phyloP scores from a whole-genome alignment of 2,329 filamentous ascomycete species.

The Periconia sp. region DNA sequence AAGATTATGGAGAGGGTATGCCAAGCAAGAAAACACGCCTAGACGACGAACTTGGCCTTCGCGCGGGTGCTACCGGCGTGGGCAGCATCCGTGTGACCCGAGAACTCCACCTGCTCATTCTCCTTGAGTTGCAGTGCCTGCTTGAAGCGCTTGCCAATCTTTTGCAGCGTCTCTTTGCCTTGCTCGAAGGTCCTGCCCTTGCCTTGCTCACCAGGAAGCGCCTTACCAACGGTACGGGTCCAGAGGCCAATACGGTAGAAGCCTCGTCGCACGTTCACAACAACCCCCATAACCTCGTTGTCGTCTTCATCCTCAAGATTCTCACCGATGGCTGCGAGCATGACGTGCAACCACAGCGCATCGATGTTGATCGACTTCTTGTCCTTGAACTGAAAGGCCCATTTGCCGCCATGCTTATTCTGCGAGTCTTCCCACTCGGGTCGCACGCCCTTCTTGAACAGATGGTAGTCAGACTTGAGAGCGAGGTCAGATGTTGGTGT shows the following conservation, averaged over 20 bases:
- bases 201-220: slow-evolving; percentile 74
- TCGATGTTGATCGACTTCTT: slow-evolving; percentile 92
- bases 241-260: slow-evolving; percentile 98
- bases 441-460: slow-evolving; percentile 96
- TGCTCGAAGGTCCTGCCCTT: slow-evolving; percentile 82
- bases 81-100: slow-evolving; percentile 92
- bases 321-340: slow-evolving; percentile 96
- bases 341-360: slow-evolving; percentile 94
- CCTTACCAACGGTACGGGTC: slow-evolving; percentile 92
- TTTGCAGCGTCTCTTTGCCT: slow-evolving; percentile 81
- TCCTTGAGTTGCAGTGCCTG: slow-evolving; percentile 81
- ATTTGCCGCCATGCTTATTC: slow-evolving; percentile 99
- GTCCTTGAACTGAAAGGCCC: slow-evolving; percentile 98
- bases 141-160: slow-evolving; percentile 92
- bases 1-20: slow-evolving; percentile 12
- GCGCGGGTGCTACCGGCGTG: slow-evolving; percentile 92
- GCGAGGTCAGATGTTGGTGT: slow-evolving; percentile 93
- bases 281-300: slow-evolving; percentile 98
- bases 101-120: slow-evolving; percentile 87
- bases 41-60: slow-evolving; percentile 91
- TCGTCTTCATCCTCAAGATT: slow-evolving; percentile 94
- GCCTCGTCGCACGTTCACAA: slow-evolving; percentile 97
- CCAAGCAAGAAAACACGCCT: slow-evolving; percentile 36
- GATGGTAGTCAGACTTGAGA: slow-evolving; percentile 98
- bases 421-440: slow-evolving; percentile 98